phyloP scores from a whole-genome alignment of 2,329 filamentous ascomycete species.

The Arthrobotrys entomopaga region DNA sequence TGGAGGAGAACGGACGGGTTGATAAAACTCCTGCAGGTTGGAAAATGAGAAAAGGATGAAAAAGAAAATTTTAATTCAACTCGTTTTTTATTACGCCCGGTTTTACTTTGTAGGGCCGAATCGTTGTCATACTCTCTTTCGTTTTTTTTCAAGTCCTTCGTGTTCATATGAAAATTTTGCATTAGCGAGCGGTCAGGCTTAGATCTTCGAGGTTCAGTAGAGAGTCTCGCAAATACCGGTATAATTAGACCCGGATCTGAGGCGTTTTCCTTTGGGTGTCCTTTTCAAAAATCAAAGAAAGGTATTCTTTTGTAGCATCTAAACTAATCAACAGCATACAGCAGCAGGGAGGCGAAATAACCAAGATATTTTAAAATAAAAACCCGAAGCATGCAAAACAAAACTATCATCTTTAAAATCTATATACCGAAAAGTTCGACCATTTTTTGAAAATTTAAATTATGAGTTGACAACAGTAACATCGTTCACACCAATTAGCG shows the following conservation, averaged over 20 bases:
- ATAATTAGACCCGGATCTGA: neutral
- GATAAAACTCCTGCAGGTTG: slow-evolving; percentile 74
- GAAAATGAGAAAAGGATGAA: slow-evolving; percentile 70
- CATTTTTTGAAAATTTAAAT: too few species aligned
- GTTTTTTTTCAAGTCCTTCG: neutral
- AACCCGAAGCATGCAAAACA: neutral
- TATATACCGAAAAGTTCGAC: neutral
- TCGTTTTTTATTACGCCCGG: neutral
- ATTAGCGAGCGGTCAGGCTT: slow-evolving; percentile 18
- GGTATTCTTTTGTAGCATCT: neutral
- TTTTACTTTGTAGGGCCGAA: neutral
- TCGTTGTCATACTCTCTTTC: slow-evolving; percentile 10
- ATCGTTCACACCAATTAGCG: too few species aligned
- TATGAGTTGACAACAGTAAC: too few species aligned
- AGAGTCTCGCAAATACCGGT: slow-evolving; percentile 18
- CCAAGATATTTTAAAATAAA: neutral
- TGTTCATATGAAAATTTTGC: slow-evolving; percentile 18
- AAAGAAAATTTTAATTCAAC: neutral
- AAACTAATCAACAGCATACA: neutral
- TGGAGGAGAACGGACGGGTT: slow-evolving; percentile 77
- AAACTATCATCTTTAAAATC: neutral
- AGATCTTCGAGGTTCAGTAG: slow-evolving; percentile 28
- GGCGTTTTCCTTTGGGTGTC: neutral
- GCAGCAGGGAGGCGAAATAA: too few species aligned
- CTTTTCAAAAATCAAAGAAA: too few species aligned